These are phyloP conservation scores for Epichloe gansuensis DNA, from an alignment of 2,329 filamentous ascomycete genomes.

Conservation along the genomic window DNA sequence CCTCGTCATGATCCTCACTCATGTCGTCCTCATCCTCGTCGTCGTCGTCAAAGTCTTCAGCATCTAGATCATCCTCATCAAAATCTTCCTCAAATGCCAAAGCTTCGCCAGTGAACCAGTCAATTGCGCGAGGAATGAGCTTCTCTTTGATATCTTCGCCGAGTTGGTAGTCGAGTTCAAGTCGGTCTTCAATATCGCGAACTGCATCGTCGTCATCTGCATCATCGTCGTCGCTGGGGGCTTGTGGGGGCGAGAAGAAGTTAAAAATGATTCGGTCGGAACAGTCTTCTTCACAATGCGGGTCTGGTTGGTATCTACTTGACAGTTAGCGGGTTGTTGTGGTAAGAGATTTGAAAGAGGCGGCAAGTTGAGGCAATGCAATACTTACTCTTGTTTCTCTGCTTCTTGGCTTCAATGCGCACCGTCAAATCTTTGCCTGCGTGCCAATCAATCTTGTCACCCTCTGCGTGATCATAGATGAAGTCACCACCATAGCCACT, in stretches of 20 bases:
- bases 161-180: slow-evolving; percentile 96
- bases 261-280: slow-evolving; percentile 97
- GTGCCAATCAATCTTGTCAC: slow-evolving; percentile 97
- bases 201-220: slow-evolving; percentile 63
- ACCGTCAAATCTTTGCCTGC: slow-evolving; percentile 85
- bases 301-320: slow-evolving; percentile 91
- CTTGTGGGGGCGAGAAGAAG: slow-evolving; percentile 94
- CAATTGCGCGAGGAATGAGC: slow-evolving; percentile 92
- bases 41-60: slow-evolving; percentile 31
- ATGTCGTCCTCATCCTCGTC: slow-evolving; percentile 85
- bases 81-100: slow-evolving; percentile 83
- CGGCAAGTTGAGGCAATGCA: not conserved
- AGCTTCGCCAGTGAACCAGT: slow-evolving; percentile 99
- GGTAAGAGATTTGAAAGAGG: not conserved
- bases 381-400: slow-evolving; percentile 90
- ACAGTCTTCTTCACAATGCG: slow-evolving; percentile 98
- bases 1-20: slow-evolving; percentile 75
- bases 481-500: slow-evolving; percentile 97
- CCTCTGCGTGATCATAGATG: slow-evolving; percentile 98
- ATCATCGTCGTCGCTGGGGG: slow-evolving; percentile 60
- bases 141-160: slow-evolving; percentile 99
- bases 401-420: slow-evolving; percentile 96
- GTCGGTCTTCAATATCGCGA: slow-evolving; percentile 89
- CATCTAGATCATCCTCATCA: slow-evolving; percentile 65
- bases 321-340: slow-evolving; percentile 1